Conservation (phyloP, 2,329 filamentous ascomycete genomes). For the Neofusicoccum umdonicola region DNA sequence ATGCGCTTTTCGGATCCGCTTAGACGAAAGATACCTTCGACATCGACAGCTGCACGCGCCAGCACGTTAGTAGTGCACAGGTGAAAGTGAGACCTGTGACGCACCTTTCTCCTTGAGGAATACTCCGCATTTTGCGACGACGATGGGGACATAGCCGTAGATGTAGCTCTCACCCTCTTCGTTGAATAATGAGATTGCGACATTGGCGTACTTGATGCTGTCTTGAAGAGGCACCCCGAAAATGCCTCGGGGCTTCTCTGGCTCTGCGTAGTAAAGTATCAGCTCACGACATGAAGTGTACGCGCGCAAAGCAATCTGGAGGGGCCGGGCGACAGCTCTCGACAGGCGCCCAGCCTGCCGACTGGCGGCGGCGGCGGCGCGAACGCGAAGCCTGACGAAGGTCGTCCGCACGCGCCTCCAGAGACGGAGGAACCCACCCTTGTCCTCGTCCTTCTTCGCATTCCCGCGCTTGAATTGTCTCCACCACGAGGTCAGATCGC, state of each 20-base stretch:
- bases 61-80: constrained; percentile 26
- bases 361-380: neutral
- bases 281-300: constrained; percentile 13
- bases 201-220: constrained; percentile 96
- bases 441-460: constrained; percentile 61
- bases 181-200: constrained; percentile 93
- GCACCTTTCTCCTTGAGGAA: constrained; percentile 96
- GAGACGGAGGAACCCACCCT: constrained; percentile 45
- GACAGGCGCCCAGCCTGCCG: constrained; percentile 9
- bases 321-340: neutral
- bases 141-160: constrained; percentile 97
- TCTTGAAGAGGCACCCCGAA: constrained; percentile 91
- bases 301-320: constrained; percentile 11
- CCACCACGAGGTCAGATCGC: constrained; percentile 95
- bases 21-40: constrained; percentile 94
- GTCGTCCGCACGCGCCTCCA: constrained; percentile 15
- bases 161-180: constrained; percentile 93
- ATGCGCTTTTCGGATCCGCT: constrained; percentile 97
- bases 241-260: constrained; percentile 64
- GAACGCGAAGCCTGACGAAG: constrained; percentile 10
- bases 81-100: constrained; percentile 26
- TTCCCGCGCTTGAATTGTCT: constrained; percentile 76
- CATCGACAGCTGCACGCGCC: constrained; percentile 68
- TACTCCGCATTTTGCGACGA: constrained; percentile 96
- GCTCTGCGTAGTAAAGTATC: constrained; percentile 26